phyloP scores from a whole-genome alignment of 129 eudicot genomes.

The Flaveria trinervia region DNA sequence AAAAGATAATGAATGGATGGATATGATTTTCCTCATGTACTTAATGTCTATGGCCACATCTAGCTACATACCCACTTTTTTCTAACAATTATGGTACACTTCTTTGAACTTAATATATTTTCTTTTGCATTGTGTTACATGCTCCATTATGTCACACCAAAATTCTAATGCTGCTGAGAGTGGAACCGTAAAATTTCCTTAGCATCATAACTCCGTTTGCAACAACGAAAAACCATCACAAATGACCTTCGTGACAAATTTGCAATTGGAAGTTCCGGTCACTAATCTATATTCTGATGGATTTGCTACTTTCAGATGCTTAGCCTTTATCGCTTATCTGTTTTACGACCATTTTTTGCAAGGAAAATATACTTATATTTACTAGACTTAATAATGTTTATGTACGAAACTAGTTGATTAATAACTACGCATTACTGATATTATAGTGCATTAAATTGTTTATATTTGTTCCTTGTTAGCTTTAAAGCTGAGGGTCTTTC shows the following conservation, averaged over 20 bases:
- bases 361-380: background rate
- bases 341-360: background rate
- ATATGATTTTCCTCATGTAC: background rate
- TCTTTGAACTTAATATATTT: constrained; percentile 14
- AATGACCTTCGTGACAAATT: background rate
- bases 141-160: background rate
- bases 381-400: background rate
- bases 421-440: background rate
- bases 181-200: background rate
- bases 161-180: background rate
- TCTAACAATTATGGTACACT: constrained; percentile 2
- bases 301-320: background rate
- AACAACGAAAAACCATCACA: background rate
- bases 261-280: background rate
- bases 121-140: background rate
- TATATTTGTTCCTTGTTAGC: no score
- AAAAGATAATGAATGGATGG: constrained; percentile 33
- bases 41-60: constrained; percentile 21
- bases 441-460: background rate
- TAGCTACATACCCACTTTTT: constrained; percentile 8
- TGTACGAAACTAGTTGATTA: no score
- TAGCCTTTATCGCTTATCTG: no score
- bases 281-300: background rate
- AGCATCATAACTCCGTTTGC: background rate
- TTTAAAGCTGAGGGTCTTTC: no score